Evolutionary conservation across 352 stramenopile genomes (phyloP).

Genomic region (Pelagophyceae sp.): DNA sequence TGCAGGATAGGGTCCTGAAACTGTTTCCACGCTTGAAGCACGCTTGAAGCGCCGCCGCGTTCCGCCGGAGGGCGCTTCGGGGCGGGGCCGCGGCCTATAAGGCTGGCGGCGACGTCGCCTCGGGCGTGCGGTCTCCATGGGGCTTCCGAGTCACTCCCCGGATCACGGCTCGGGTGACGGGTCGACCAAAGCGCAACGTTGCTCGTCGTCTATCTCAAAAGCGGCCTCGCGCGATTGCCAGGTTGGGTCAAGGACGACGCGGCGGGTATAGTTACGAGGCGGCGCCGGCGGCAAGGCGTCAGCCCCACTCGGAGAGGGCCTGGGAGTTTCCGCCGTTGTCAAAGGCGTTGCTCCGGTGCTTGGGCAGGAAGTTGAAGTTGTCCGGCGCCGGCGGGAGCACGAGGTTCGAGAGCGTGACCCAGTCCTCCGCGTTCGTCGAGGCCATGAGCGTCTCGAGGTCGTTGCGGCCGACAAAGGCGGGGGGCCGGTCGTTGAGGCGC

Average conservation of each 20-base stretch:
- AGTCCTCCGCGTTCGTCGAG: slow-evolving; percentile 85
- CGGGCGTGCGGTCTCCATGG: too few relatives aligned
- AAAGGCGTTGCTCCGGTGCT: slow-evolving; percentile 95
- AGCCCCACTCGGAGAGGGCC: background rate
- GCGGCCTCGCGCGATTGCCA: background rate
- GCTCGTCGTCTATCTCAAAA: background rate
- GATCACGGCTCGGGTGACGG: too few relatives aligned
- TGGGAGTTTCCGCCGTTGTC: background rate
- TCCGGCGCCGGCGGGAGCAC: slow-evolving; percentile 87
- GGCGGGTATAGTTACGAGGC: background rate
- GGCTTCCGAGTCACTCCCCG: too few relatives aligned
- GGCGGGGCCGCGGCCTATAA: too few relatives aligned
- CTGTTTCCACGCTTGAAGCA: too few relatives aligned
- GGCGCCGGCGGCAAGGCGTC: too few relatives aligned
- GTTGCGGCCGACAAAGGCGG: slow-evolving; percentile 65
- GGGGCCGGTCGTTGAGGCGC: slow-evolving; percentile 90
- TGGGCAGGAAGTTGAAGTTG: slow-evolving; percentile 86
- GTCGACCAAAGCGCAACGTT: too few relatives aligned
- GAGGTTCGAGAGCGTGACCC: slow-evolving; percentile 98
- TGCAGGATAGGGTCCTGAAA: too few relatives aligned
- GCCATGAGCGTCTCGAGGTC: slow-evolving; percentile 96
- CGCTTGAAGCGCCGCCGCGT: too few relatives aligned
- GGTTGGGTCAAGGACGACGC: background rate
- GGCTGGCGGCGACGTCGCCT: too few relatives aligned
- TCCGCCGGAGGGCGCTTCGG: too few relatives aligned